Evolutionary conservation across 140 eudicot genomes (phyloP), one percentile per base, ranked within the genome.

Genomic region (Anethum foeniculum): DNA sequence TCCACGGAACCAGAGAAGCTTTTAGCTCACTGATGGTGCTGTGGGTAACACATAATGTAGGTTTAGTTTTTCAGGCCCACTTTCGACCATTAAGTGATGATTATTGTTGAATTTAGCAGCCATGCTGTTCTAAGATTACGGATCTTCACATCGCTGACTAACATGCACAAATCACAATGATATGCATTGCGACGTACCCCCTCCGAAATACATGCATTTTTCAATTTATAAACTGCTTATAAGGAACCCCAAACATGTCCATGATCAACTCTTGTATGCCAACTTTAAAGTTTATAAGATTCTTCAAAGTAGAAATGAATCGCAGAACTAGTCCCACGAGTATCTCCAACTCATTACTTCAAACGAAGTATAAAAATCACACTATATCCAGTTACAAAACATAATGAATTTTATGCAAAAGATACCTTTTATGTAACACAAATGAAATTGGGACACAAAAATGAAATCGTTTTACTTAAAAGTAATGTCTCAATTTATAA

Each of bases 1-100:
- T 82, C 86, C 84, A 4, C 86, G 78, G 34, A 84, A 89, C 60
- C 85, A 89, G 36, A 87, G 85, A 43, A 87, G 82, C 41, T 81
- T 86, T 68, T 86, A 86, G 41, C 51, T 34, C 77, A 27, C 54
- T 64, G 64, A 32, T 34, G 47, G 46, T 47, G 15, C 10, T 34
- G 11, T 15, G 44, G 43, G 44, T 14, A 30, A 13, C 43, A 68
- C 8, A 36, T 34, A 13, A 27, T 30, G 19, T 27, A 23, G 18
- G 46, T 34, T 58, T 7, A 58, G 32, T 36, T 38, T 52, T 38
- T 41, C 32, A 41, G 30, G 58, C 18, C n/a, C 36, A 46, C 43
- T 75, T 47, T n/a, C 18, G 41, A 27, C 51, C 11, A 43, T 44
- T 11, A 23, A 9, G 14, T 44, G 30, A 14, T 18, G 56, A 48